Base-by-base conservation (phyloP, 768 basidiomycete genomes). In the Mycena alexandri region DNA sequence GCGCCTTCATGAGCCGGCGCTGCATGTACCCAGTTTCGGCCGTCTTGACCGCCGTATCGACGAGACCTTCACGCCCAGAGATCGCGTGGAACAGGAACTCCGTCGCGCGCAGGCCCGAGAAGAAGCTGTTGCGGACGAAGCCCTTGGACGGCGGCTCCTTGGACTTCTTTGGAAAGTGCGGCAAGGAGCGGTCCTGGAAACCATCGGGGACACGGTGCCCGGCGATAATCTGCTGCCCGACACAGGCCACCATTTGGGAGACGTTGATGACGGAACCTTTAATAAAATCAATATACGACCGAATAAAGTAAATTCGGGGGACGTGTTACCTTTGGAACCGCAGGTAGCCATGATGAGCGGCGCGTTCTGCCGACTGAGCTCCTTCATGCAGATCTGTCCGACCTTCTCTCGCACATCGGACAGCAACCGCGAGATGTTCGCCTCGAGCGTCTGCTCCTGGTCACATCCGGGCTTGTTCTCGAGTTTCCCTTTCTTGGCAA, bases 11-110 rank as follows among this genome's bases (percentile, higher is more conserved):
- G 68, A 99, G 79, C 63, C 98, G 93, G 55, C 98, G 90, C 75
- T 97, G 95, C 97, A 99, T 99, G 82, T 99, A 99, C 46, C 98
- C 98, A 1, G 98, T 99, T 79, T 99, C 98, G 16, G 98, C 98
- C 0, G 98, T 99, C 82, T 99, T 99, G 80, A 99, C 98, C 25
- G 98, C 98, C 0, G 98, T 99, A 81, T 99, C 98, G 74, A 99
- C 97, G 58, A 99, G 81, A 80, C 98, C 98, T 82, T 99, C 98
- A 74, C 98, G 92, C 64, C 98, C 98, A 16, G 96, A 98, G 72
- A 99, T 98, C 61, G 98, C 98, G 80, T 99, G 98, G 84, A 99
- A 99, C 59, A 99, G 78, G 82, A 99, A 99, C 75, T 99, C 98
- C 19, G 96, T 96, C 0, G 98, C 93, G 0, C 87, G 83, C 38